phyloP scores from a whole-genome alignment of 2,329 filamentous ascomycete species.

The Xylariaceae sp. region DNA sequence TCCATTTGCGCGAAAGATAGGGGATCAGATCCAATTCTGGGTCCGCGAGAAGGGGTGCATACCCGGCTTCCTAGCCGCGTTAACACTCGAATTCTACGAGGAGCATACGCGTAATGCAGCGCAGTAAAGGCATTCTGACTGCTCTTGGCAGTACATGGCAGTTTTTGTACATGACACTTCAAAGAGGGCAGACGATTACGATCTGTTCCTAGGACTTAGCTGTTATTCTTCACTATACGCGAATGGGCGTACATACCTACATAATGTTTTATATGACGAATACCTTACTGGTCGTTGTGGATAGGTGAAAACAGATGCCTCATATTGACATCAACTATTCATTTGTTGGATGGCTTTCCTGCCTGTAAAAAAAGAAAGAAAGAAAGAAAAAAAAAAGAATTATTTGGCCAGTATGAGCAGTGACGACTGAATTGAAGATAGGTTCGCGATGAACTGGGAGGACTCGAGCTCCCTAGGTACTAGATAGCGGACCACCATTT shows the following conservation, averaged over 20 bases:
- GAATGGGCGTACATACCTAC: background rate
- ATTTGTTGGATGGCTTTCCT: background rate
- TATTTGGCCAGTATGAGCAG: background rate
- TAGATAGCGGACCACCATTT: too few relatives aligned
- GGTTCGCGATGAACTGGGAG: too few relatives aligned
- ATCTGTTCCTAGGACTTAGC: background rate
- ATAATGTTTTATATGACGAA: background rate
- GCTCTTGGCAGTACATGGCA: background rate
- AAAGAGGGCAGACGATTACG: background rate
- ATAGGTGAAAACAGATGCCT: background rate
- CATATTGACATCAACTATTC: background rate
- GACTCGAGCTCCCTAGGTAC: too few relatives aligned
- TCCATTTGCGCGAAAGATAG: slow-evolving; percentile 78
- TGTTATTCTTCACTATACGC: background rate
- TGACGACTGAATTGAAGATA: too few relatives aligned
- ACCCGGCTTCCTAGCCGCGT: slow-evolving; percentile 82
- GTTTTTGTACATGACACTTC: background rate
- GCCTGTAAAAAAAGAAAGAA: too few relatives aligned
- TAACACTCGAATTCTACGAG: slow-evolving; percentile 92
- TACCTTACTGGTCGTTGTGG: slow-evolving; percentile 1
- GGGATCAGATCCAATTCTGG: slow-evolving; percentile 88
- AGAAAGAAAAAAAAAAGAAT: too few relatives aligned
- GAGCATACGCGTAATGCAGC: slow-evolving; percentile 40
- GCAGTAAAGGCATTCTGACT: background rate
- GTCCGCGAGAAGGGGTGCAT: slow-evolving; percentile 90